Percentiles rank a stretch among this genome's conserved stretches.
These are phyloP conservation scores for Medicago arabica DNA, from an alignment of 306 rosid species.

Conservation along the genomic window DNA sequence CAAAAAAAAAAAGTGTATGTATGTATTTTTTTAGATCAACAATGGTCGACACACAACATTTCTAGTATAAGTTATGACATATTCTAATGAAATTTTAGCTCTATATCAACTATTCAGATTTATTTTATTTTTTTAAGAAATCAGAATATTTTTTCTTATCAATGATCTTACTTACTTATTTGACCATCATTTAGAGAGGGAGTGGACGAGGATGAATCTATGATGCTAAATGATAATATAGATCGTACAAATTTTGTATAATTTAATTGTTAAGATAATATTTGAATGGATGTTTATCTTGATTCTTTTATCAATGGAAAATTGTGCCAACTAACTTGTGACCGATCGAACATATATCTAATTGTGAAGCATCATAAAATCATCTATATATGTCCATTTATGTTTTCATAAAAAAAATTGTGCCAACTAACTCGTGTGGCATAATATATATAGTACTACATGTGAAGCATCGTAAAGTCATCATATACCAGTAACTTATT, in stretches of 20 bases:
- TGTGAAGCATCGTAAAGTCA: neutral
- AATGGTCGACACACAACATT: neutral
- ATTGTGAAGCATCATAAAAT: neutral
- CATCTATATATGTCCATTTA: no score
- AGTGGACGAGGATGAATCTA: neutral
- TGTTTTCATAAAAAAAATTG: neutral
- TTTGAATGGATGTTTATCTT: neutral
- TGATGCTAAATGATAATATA: neutral
- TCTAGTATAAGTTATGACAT: neutral
- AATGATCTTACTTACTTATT: neutral
- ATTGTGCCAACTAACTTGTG: constrained; percentile 1
- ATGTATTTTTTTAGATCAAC: neutral
- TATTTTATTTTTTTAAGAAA: no score
- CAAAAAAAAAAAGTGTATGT: no score
- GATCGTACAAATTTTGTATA: neutral
- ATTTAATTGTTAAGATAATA: neutral
- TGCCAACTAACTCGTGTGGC: constrained; percentile 18
- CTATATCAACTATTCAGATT: neutral
- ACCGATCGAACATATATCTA: neutral
- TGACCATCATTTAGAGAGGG: neutral
- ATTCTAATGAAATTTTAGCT: neutral
- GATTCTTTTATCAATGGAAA: neutral
- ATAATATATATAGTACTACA: no score
- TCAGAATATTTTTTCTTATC: neutral
- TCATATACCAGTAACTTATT: neutral